Base-by-base conservation (phyloP, 129 eudicot species). In the Chrysanthemum seticuspe region DNA sequence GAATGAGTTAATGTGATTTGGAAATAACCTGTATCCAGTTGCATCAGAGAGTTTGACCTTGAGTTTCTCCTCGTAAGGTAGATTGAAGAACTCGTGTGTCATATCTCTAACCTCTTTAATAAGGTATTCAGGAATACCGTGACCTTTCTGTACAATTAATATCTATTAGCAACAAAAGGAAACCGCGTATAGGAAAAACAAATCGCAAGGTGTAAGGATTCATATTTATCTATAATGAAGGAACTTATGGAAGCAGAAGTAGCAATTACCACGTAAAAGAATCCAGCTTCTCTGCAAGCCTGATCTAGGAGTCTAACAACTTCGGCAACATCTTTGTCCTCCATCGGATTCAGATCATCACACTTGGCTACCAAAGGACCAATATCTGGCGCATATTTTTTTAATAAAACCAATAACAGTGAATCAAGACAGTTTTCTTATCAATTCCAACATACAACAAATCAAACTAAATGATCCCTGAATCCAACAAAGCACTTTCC, bases 221-320 rank as follows among this genome's bases (percentile, higher is more conserved):
- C 2, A 3, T 13, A 21, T 65, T 18, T 16, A 49, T 59, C 18
- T 40, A 67, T 47, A 19, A 67, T 27, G 10, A 47, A 18, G 52
- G 44, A 47, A 34, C 48, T 55, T 75, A 40, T 40, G 47, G 47
- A 40, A 40, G 9, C 10, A 7, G 23, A 13, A 40, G 31, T 13
- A 36, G 21, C 61, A 27, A 69, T 59, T 77, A 89, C 98, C 92
- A 89, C 98, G 56, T 93, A 89, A 76, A 93, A 93, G 85, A 93
- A 93, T 16, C 98, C 98, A 76, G 98, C 98, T 78, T 93, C 86
- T 83, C 86, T 73, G 64, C 98, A 93, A 72, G 98, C 98, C 63
- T 79, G 73, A 70, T 87, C 96, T 71, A 89, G 78, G 56, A 84
- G 88, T 63, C 68, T 71, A 56, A 87, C 95, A 36, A 93, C 98